Base-by-base conservation (phyloP, 192 early-diverging fungal genomes). In the Backusella tarrabulga region DNA sequence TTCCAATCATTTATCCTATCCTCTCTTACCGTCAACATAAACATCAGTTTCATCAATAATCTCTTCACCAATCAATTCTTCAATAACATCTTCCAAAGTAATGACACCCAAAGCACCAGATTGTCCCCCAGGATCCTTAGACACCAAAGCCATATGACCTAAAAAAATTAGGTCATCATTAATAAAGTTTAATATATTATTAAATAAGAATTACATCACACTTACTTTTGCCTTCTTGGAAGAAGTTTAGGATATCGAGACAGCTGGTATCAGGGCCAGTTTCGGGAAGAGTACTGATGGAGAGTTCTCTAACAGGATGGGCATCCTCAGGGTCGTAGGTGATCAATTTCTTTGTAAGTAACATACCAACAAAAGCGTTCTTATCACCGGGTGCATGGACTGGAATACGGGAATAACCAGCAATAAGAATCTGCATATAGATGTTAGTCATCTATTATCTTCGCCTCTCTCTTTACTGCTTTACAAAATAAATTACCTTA, bases 51-150 rank as follows among this genome's bases (percentile, higher is more conserved):
- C 72, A 68, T 75, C 80, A 12, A 81, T 41, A 50, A 70, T 76
- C 73, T 76, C 74, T 52, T 95, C 94, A 42, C 92, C 91, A 73
- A 95, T 91, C 21, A 95, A 81, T 77, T 94, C 94, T 83, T 95
- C 94, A 75, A 95, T 95, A 14, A 95, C 91, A 79, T 95, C 93
- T 75, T 95, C 93, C 44, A 95, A 83, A 2, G 93, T 95, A 44
- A 95, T 90, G 26, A 93, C 89, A 36, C 93, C 93, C 11, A 93
- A 83, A 2, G 90, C 90, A 35, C 83, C 85, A 3, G 85, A 80
- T 7, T 87, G 79, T 79, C 87, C 75, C 26, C 88, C 83, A 72
- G 85, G 87, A 75, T 87, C 77, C 29, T 79, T 78, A 1, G 82
- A 80, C 3, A 93, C 91, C 50, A 92, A 84, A 5, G 92, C 93